Base-by-base conservation (phyloP, 2,329 filamentous ascomycete genomes). In the Fusarium xyrophilum region DNA sequence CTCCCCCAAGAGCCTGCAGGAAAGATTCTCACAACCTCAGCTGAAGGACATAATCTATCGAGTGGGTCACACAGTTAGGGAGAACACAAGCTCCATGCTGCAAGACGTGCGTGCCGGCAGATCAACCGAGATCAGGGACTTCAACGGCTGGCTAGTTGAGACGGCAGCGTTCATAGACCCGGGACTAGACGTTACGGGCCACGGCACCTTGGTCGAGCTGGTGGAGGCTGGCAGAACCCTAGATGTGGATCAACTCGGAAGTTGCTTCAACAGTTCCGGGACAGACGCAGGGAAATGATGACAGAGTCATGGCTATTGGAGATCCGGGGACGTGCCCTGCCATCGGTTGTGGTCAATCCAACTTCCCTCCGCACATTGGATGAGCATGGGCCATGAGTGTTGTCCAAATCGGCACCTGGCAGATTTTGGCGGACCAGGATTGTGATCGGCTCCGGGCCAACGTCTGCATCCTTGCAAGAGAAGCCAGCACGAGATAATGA, bases 11-110 rank as follows among this genome's bases (percentile, higher is more conserved):
- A 56, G 48, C 15, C 66, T 80, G 10, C 43, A 60, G 28, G 60
- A 81, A 38, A 79, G 86, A 28, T 83, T 87, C 71, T 82, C 84
- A 0, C 73, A 76, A 14, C 30, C 73, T 7, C 74, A 70, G 6
- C 76, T 89, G 32, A 79, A 78, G 30, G 63, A 73, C 6, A 82
- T 85, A 77, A 76, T 90, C 10, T 76, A 83, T 52, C 75, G 74
- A 12, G 80, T 86, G 11, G 84, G 82, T 4, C 62, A 76, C n/a
- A 81, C 82, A 61, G 86, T 87, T 8, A 76, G 74, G 19, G 78
- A 82, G 33, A 89, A 89, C 73, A 84, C 78, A 13, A 88, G 86
- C 74, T 88, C 86, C 7, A 89, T 89, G 87, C 80, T 88, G 8
- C 87, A 89, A 76, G 87, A 89, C 71, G 81, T 85, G 15, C 76